phyloP scores from a whole-genome alignment of 257 asterid species.

The Solanum medicagineum region DNA sequence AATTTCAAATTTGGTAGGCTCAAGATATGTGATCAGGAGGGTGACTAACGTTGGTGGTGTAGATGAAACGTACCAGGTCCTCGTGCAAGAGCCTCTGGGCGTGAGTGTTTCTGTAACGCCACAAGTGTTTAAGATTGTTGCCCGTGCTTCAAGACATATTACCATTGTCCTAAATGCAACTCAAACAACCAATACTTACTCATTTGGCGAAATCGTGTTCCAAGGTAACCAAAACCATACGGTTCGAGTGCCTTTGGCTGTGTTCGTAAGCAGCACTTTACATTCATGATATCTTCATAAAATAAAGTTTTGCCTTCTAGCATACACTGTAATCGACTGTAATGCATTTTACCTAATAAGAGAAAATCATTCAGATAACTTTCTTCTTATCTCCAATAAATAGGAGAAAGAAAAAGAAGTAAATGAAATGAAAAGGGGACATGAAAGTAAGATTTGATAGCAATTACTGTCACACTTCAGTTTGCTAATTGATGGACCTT shows the following conservation, averaged over 20 bases:
- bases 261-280: conserved; percentile 33
- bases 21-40: conserved; percentile 33
- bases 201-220: conserved; percentile 46
- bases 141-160: conserved; percentile 35
- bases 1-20: conserved; percentile 46
- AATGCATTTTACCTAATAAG: neutral
- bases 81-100: conserved; percentile 39
- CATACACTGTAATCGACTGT: neutral
- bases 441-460: neutral
- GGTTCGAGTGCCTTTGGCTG: conserved; percentile 44
- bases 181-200: conserved; percentile 23
- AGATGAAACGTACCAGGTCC: conserved; percentile 37
- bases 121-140: conserved; percentile 21
- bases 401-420: neutral
- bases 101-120: conserved; percentile 34
- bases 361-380: neutral
- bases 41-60: conserved; percentile 41
- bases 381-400: neutral
- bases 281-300: neutral
- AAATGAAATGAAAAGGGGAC: neutral
- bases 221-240: conserved; percentile 33
- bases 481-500: neutral
- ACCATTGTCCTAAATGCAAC: conserved; percentile 30
- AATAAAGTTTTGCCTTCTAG: neutral
- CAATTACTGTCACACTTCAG: neutral